Base-by-base conservation (phyloP, 139 green algal species). In the Haematococcus lacustris region DNA sequence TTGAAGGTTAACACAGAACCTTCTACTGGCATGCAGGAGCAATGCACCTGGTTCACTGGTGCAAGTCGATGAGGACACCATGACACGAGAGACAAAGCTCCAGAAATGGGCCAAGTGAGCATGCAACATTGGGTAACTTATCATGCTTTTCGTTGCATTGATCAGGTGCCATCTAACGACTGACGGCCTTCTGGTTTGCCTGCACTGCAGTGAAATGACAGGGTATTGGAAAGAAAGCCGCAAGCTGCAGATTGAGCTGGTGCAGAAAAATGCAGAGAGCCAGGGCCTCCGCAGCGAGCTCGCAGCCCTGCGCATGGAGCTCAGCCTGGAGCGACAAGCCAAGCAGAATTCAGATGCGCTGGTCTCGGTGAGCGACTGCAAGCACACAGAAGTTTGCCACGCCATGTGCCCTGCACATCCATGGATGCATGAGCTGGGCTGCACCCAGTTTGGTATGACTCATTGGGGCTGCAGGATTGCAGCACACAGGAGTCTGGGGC, bases 1-100 rank as follows among this genome's bases (percentile, higher is more conserved):
- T n/a, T n/a, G n/a, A n/a, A n/a, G n/a, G n/a, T n/a, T n/a, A n/a
- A n/a, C n/a, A n/a, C n/a, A n/a, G n/a, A n/a, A n/a, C n/a, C n/a
- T n/a, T n/a, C n/a, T n/a, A n/a, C n/a, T n/a, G n/a, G n/a, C 13
- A 9, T 23, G 53, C 67, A 72, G 67, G 67, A 43, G 67, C 43
- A 72, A 72, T 47, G 47, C 30, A 3, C 67, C 67, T 33, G 67
- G 67, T 13, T 30, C 74, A 41, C 75, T 63, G 71, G 38, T 76
- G 41, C 6, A 23, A 37, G 43, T 76, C 33, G 38, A 74, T 37
- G 26, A 67, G 3, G 69, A 66, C 13, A 33, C 51, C 34, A 51
- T 57, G 32, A 74, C 69, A 51, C 71, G 63, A 2, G 67, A 72
- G 32, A 38, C 26, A 43, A 72, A 72, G 41, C 67, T 72, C 2